These are phyloP conservation scores for Epichloe gansuensis DNA, from an alignment of 2,329 filamentous ascomycete genomes.

Conservation along the genomic window DNA sequence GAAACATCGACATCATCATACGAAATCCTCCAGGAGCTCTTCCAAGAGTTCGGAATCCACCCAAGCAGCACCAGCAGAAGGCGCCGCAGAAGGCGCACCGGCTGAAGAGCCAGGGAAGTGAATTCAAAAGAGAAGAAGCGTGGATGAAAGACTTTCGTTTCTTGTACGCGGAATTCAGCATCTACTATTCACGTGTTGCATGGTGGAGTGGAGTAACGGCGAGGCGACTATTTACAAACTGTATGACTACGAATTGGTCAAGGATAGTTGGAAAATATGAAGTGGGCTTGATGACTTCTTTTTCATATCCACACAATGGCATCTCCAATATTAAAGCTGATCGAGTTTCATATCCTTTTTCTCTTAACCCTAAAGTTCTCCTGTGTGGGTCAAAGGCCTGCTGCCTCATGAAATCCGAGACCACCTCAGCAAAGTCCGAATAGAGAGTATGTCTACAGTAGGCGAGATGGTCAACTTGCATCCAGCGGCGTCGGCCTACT, in stretches of 20 bases:
- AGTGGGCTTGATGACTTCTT: background rate
- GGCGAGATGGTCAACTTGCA: too few species aligned
- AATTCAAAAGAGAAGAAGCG: too few species aligned
- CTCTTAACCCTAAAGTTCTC: background rate
- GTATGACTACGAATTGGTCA: background rate
- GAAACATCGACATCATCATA: slow-evolving; percentile 13
- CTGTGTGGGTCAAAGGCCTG: too few species aligned
- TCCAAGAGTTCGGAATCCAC: slow-evolving; percentile 15
- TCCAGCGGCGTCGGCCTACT: too few species aligned
- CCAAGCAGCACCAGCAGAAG: background rate
- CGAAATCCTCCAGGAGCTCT: slow-evolving; percentile 18
- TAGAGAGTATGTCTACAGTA: too few species aligned
- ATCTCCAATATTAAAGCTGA: background rate
- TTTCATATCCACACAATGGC: background rate
- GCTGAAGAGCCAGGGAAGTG: background rate
- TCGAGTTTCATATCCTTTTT: background rate
- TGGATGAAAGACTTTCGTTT: background rate
- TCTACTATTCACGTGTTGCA: background rate
- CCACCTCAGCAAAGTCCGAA: too few species aligned
- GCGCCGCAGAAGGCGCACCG: background rate
- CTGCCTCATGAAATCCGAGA: too few species aligned
- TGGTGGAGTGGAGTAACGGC: background rate
- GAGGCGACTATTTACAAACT: background rate
- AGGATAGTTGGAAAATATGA: background rate
- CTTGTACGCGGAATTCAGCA: background rate